Percentiles rank a stretch among this genome's conserved stretches.
Conservation (phyloP, 495 filamentous ascomycete species). For the Neurospora tetrasperma region DNA sequence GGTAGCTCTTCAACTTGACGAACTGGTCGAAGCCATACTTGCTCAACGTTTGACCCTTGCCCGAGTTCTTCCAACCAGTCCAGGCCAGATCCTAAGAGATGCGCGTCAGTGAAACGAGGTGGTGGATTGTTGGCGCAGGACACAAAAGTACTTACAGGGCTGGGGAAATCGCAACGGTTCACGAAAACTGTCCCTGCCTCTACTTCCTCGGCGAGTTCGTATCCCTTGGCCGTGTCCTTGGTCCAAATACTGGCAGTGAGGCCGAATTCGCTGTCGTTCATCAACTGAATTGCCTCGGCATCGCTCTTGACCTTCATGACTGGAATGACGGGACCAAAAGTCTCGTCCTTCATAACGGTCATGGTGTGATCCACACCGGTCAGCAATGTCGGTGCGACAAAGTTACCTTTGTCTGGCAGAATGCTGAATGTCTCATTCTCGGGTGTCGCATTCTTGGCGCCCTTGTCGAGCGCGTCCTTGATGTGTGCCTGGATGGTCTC, state of each 20-base stretch:
- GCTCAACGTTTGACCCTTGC: slow-evolving; percentile 81
- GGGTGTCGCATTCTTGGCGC: slow-evolving; percentile 75
- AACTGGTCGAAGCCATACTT: slow-evolving; percentile 91
- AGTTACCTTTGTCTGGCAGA: slow-evolving; percentile 67
- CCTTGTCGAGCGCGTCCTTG: slow-evolving; percentile 72
- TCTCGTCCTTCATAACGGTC: slow-evolving; percentile 89
- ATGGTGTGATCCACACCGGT: slow-evolving; percentile 75
- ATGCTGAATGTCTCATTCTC: slow-evolving; percentile 62
- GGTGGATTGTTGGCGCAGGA: background rate
- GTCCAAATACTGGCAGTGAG: slow-evolving; percentile 98
- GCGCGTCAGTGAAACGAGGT: slow-evolving; percentile 5
- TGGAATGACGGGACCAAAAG: slow-evolving; percentile 89
- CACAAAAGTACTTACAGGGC: slow-evolving; percentile 55
- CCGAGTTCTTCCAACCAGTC: slow-evolving; percentile 97
- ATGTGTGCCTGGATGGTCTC: slow-evolving; percentile 73
- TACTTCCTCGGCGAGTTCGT: slow-evolving; percentile 65
- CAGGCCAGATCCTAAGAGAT: slow-evolving; percentile 75
- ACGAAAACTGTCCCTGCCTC: slow-evolving; percentile 96
- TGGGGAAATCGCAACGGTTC: slow-evolving; percentile 88
- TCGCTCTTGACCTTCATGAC: slow-evolving; percentile 86
- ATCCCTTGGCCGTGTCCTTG: slow-evolving; percentile 70
- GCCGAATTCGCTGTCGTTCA: slow-evolving; percentile 95
- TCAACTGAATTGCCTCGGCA: slow-evolving; percentile 68
- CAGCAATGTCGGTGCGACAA: slow-evolving; percentile 73
- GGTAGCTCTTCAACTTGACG: slow-evolving; percentile 90